A percentile compares a stretch with the other conserved stretches of the same genome.
These are phyloP conservation scores for Arctostaphylos glauca DNA, from an alignment of 148 eudicot species.

Conservation along the genomic window DNA sequence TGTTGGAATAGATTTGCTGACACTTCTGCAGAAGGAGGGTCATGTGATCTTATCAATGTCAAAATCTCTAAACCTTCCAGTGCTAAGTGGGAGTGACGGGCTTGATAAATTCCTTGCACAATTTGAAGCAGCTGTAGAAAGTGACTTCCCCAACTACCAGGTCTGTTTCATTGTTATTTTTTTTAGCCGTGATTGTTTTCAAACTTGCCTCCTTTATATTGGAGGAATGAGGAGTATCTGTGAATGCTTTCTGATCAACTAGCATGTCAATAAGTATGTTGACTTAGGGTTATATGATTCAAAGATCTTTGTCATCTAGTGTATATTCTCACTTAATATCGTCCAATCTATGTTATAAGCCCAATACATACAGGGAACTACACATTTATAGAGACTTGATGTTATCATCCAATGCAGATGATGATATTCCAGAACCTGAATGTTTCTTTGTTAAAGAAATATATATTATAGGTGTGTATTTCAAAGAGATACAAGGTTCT, in stretches of 20 bases:
- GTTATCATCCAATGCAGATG: neutral
- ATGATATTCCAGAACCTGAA: neutral
- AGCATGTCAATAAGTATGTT: neutral
- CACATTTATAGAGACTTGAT: neutral
- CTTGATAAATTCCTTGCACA: slow-evolving; percentile 73
- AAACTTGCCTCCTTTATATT: neutral
- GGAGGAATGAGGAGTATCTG: neutral
- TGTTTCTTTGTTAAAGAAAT: neutral
- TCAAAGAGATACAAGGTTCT: neutral
- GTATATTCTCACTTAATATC: neutral
- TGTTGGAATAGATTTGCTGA: slow-evolving; percentile 60
- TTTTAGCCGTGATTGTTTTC: neutral
- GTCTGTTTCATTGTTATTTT: slow-evolving; percentile 31
- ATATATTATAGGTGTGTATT: neutral
- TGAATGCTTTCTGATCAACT: slow-evolving; percentile 11
- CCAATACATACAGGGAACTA: neutral
- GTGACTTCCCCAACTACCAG: slow-evolving; percentile 92
- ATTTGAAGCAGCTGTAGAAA: slow-evolving; percentile 90
- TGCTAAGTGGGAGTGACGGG: slow-evolving; percentile 58
- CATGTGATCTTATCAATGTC: slow-evolving; percentile 39
- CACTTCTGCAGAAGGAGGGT: slow-evolving; percentile 49
- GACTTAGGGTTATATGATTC: neutral
- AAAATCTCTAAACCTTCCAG: slow-evolving; percentile 63
- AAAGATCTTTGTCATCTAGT: neutral
- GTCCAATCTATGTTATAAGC: neutral